A percentile compares a stretch with the other conserved stretches of the same genome.
Conservation (phyloP, 2,329 filamentous ascomycete genomes). For the Pestalotiopsis fici region DNA sequence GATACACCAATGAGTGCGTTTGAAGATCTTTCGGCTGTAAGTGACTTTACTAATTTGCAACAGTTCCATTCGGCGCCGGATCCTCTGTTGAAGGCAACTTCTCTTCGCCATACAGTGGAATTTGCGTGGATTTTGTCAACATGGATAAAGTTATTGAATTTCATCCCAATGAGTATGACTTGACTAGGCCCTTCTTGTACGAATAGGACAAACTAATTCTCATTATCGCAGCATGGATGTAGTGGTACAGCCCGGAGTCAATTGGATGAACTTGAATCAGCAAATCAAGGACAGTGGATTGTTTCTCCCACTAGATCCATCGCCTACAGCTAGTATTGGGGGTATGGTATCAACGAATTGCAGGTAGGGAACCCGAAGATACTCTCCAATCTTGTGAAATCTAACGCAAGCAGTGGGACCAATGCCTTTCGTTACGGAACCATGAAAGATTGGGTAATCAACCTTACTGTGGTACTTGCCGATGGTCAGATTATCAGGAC, state of each 20-base stretch:
- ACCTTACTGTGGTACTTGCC: constrained; percentile 69
- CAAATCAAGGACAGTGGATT: constrained; percentile 62
- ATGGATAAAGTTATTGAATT: constrained; percentile 69
- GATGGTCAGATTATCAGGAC: constrained; percentile 70
- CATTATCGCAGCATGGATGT: constrained; percentile 58
- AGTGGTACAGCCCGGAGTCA: constrained; percentile 68
- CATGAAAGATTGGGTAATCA: constrained; percentile 77
- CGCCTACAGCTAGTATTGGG: constrained; percentile 59
- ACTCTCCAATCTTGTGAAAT: neutral
- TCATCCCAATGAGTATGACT: constrained; percentile 55
- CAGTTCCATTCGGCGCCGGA: constrained; percentile 72
- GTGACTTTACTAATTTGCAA: neutral
- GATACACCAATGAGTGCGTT: constrained; percentile 62
- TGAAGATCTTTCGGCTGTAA: too few relatives aligned
- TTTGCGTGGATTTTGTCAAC: constrained; percentile 68
- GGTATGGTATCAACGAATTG: constrained; percentile 70
- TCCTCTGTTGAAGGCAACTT: constrained; percentile 74
- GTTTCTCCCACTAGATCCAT: constrained; percentile 71
- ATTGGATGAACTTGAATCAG: constrained; percentile 69
- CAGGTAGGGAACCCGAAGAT: constrained; percentile 7
- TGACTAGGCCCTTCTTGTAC: neutral
- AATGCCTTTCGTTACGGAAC: constrained; percentile 68
- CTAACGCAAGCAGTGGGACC: constrained; percentile 43
- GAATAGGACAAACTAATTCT: neutral
- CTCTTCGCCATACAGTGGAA: constrained; percentile 64